Conservation (phyloP, 1,139 yeast genomes). For the Candida dubliniensis region DNA sequence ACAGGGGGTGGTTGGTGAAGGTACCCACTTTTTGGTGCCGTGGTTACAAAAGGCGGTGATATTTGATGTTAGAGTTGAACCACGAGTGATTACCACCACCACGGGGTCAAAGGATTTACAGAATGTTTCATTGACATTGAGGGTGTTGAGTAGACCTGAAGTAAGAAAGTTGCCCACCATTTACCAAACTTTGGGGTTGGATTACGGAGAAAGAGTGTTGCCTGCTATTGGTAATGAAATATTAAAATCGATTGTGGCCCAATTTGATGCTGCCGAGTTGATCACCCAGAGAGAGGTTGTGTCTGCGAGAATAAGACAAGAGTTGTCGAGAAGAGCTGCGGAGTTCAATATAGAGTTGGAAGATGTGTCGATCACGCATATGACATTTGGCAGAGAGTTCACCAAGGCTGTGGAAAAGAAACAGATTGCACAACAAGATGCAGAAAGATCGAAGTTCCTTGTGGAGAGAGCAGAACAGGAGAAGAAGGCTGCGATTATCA, state of each 20-base stretch:
- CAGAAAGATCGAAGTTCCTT: constrained; percentile 91
- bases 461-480: constrained; percentile 99
- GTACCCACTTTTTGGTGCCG: constrained; percentile 92
- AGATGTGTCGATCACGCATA: constrained; percentile 96
- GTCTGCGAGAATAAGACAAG: constrained; percentile 84
- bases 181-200: constrained; percentile 88
- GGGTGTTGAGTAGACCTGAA: constrained; percentile 94
- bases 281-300: constrained; percentile 97
- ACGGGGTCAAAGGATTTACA: constrained; percentile 98
- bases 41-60: constrained; percentile 93
- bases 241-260: constrained; percentile 92
- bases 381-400: constrained; percentile 96
- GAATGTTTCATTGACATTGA: constrained; percentile 87
- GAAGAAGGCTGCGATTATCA: constrained; percentile 87
- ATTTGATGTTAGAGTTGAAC: constrained; percentile 88
- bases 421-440: constrained; percentile 99
- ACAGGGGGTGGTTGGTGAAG: constrained; percentile 86
- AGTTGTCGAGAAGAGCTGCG: constrained; percentile 76
- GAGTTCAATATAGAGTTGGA: constrained; percentile 92
- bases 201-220: constrained; percentile 94
- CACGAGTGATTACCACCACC: constrained; percentile 89
- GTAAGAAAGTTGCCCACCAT: constrained; percentile 77
- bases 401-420: constrained; percentile 98
- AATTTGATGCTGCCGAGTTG: constrained; percentile 96
- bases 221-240: constrained; percentile 98